Conservation (phyloP, 1,139 yeast genomes). For the Yamadazyma spencermartinsiae region DNA sequence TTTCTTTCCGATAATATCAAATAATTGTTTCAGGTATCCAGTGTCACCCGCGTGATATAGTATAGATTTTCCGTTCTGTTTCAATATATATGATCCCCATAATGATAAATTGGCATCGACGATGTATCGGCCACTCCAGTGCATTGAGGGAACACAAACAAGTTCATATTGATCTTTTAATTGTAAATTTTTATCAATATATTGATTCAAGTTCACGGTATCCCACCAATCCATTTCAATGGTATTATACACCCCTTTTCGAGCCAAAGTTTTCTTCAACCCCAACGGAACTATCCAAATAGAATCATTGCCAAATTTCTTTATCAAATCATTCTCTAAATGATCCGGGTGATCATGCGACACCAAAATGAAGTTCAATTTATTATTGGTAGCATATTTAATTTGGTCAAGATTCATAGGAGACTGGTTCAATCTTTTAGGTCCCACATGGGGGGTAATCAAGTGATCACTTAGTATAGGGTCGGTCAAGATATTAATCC, state of each 20-base stretch:
- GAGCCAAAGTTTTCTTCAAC: constrained; percentile 56
- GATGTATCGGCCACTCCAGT: constrained; percentile 88
- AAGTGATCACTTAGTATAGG: constrained; percentile 76
- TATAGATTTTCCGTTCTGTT: constrained; percentile 65
- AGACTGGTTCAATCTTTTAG: constrained; percentile 71
- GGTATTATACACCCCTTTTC: constrained; percentile 55
- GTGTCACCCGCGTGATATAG: constrained; percentile 95
- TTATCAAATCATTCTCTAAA: constrained; percentile 63
- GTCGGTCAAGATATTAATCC: constrained; percentile 77
- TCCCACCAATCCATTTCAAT: constrained; percentile 96
- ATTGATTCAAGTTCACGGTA: constrained; percentile 42
- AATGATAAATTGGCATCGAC: constrained; percentile 76
- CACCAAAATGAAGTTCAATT: constrained; percentile 71
- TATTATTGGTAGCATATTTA: constrained; percentile 47
- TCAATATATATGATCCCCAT: constrained; percentile 84
- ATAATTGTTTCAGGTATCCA: constrained; percentile 76
- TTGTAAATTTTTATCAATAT: constrained; percentile 19
- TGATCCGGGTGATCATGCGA: constrained; percentile 97
- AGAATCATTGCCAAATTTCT: constrained; percentile 56
- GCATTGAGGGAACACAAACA: constrained; percentile 95
- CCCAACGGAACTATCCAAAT: constrained; percentile 91
- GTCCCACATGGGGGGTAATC: constrained; percentile 67
- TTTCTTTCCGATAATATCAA: constrained; percentile 58
- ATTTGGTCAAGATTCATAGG: constrained; percentile 67
- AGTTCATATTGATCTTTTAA: constrained; percentile 64